Evolutionary conservation across 192 early-diverging fungal genomes (phyloP), one percentile per base, ranked within the genome.

Genomic region (Coemansia guatemalensis): DNA sequence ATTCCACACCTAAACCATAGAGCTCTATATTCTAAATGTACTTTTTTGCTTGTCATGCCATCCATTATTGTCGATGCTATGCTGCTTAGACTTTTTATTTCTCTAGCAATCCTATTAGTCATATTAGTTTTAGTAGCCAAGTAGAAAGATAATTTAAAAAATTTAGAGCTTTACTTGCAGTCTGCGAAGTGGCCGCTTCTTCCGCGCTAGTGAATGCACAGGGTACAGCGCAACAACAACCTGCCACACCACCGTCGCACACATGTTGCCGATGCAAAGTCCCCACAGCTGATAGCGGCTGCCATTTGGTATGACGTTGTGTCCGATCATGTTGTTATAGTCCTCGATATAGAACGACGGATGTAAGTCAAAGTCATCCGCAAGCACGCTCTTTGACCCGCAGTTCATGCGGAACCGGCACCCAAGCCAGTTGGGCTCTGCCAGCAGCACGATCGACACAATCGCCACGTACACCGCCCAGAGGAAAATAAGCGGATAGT

Each of bases 371-470:
- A 65, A 70, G 12, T 88, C 50, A 1, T 48, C 52, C 8, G 64
- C 76, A 12, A 78, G 53, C 57, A 82, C 68, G 8, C 56, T 78
- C 14, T 69, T 50, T 1, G 84, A 73, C 23, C 89, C 89, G 64
- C 89, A 91, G 78, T 91, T 91, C 47, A 87, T 63, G 24, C 84
- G 79, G 75, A 89, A 84, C 35, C 78, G 35, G 67, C 89, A 91
- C 12, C 79, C 75, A 44, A 84, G 70, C 23, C 48, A 20, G 73
- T 89, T 91, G 14, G 89, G 89, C 52, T 85, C 78, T 25, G 69
- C 82, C 23, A 91, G 75, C 29, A 82, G 72, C 62, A 86, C 56
- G 47, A 78, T 66, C 27, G 84, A 85, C 8, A 88, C 64, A 48
- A 87, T 51, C 0, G 69, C 56, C n/a, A 87, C 65, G 58, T 87